Conservation (phyloP, 2,329 filamentous ascomycete species). For the Rosellinia necatrix region DNA sequence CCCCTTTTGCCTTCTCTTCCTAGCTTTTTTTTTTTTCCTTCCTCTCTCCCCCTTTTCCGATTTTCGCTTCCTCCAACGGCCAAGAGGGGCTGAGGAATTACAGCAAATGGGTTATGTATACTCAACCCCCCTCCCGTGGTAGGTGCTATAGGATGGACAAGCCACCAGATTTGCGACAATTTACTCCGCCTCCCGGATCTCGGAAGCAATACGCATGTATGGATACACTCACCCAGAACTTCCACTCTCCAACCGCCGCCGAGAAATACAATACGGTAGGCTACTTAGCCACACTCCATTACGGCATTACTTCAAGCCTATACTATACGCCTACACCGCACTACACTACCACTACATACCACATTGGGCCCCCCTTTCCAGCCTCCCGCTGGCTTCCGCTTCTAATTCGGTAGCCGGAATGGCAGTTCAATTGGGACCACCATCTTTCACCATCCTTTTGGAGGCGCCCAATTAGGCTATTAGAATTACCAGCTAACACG, state of each 20-base stretch:
- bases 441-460: too few species aligned
- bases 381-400: constrained; percentile 22
- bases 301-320: too few species aligned
- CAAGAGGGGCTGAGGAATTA: constrained; percentile 6
- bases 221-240: too few species aligned
- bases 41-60: not conserved
- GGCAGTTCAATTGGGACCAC: constrained; percentile 14
- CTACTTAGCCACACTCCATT: too few species aligned
- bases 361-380: constrained; percentile 10
- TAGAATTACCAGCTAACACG: not conserved
- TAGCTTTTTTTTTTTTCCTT: not conserved
- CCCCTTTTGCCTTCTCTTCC: not conserved
- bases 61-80: not conserved
- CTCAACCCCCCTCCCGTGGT: too few species aligned
- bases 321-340: too few species aligned
- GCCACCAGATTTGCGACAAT: not conserved
- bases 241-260: not conserved
- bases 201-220: too few species aligned
- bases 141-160: constrained; percentile 1
- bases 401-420: constrained; percentile 26
- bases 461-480: constrained; percentile 17
- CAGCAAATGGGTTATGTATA: not conserved
- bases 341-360: not conserved
- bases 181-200: constrained; percentile 19
- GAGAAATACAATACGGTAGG: not conserved